Conservation (phyloP, 805 yeast genomes). For the Ogataea minuta region DNA sequence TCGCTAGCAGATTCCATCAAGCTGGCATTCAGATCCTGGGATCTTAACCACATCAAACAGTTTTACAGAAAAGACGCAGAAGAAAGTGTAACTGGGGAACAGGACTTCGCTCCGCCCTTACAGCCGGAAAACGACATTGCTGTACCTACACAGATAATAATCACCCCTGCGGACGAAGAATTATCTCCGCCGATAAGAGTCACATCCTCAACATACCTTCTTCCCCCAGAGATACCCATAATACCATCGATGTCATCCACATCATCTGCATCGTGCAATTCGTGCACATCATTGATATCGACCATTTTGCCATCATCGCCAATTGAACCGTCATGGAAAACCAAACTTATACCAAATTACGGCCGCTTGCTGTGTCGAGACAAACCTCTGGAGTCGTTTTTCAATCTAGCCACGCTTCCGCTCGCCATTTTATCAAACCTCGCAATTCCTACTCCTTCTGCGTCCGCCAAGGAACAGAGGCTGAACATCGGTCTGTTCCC, state of each 20-base stretch:
- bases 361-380: conserved; percentile 5
- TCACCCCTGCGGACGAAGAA: conserved; percentile 15
- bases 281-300: conserved; percentile 14
- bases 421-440: conserved; percentile 24
- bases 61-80: conserved; percentile 3
- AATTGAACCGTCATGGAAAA: conserved; percentile 7
- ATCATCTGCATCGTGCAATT: conserved; percentile 10
- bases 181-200: neutral
- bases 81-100: neutral
- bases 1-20: conserved; percentile 34
- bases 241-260: neutral
- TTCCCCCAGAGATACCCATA: neutral
- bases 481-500: conserved; percentile 27
- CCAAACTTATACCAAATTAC: conserved; percentile 19
- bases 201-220: neutral
- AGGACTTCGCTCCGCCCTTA: neutral
- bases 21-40: conserved; percentile 25
- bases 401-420: conserved; percentile 28
- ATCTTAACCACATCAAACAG: conserved; percentile 14
- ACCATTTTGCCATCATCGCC: conserved; percentile 15
- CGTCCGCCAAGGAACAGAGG: conserved; percentile 19
- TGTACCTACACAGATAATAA: conserved; percentile 14
- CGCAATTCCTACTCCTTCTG: conserved; percentile 30
- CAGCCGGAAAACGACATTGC: neutral
- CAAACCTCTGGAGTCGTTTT: conserved; percentile 25